These are phyloP conservation scores for Mortierella alpina DNA, from an alignment of 192 early-diverging fungal genomes.

Conservation along the genomic window DNA sequence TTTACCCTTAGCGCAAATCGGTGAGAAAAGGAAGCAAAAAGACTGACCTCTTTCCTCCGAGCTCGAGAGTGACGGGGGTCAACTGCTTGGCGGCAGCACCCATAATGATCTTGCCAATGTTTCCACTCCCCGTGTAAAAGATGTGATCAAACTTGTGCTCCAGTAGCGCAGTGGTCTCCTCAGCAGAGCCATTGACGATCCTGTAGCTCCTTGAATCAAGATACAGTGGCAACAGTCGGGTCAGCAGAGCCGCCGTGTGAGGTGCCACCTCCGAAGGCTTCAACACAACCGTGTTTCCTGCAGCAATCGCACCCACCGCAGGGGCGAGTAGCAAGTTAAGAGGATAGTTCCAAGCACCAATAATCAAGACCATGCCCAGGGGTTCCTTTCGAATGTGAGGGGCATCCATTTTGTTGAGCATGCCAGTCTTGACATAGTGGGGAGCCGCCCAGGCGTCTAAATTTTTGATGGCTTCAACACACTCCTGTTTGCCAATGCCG, in stretches of 20 bases:
- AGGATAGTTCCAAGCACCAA: slow-evolving; percentile 68
- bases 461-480: slow-evolving; percentile 62
- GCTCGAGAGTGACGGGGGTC: slow-evolving; percentile 90
- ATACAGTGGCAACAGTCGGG: slow-evolving; percentile 76
- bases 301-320: slow-evolving; percentile 86
- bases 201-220: slow-evolving; percentile 72
- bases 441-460: slow-evolving; percentile 69
- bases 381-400: slow-evolving; percentile 77
- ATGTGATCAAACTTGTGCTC: slow-evolving; percentile 88
- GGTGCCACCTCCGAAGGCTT: slow-evolving; percentile 88
- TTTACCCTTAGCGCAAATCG: background rate
- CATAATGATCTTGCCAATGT: slow-evolving; percentile 87
- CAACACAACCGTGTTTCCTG: slow-evolving; percentile 85
- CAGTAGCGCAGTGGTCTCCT: slow-evolving; percentile 82
- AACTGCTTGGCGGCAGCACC: slow-evolving; percentile 85
- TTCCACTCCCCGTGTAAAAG: slow-evolving; percentile 90
- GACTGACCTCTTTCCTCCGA: slow-evolving; percentile 89
- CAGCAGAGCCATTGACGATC: slow-evolving; percentile 81
- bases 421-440: slow-evolving; percentile 50
- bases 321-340: slow-evolving; percentile 75
- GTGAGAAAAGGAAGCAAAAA: background rate
- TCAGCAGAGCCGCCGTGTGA: slow-evolving; percentile 71
- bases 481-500: slow-evolving; percentile 58
- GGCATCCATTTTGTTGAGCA: slow-evolving; percentile 59
- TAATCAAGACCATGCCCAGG: slow-evolving; percentile 52